Percentiles rank a stretch among this genome's conserved stretches.
Evolutionary conservation across 805 yeast genomes (phyloP).

Genomic region (Lachancea nothofagi): DNA sequence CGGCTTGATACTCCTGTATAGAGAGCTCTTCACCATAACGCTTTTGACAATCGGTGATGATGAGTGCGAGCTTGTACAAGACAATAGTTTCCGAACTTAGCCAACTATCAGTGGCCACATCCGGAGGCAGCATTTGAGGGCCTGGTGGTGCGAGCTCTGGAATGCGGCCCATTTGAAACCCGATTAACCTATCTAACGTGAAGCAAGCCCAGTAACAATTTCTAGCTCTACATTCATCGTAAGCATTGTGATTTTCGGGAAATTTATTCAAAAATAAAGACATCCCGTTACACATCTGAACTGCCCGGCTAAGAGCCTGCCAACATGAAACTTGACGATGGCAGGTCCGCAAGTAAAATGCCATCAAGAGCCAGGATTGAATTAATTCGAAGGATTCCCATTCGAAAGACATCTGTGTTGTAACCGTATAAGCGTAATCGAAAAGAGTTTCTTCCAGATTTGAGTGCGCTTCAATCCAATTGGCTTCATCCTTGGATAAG

Average conservation of each 20-base stretch:
- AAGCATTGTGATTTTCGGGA: constrained; percentile 24
- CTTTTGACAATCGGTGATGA: constrained; percentile 18
- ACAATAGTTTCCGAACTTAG: constrained; percentile 19
- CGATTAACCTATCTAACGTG: constrained; percentile 48
- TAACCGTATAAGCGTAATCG: constrained; percentile 36
- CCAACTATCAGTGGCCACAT: constrained; percentile 16
- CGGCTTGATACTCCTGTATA: constrained; percentile 12
- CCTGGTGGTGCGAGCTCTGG: constrained; percentile 29
- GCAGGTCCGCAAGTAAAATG: constrained; percentile 40
- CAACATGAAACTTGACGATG: constrained; percentile 42
- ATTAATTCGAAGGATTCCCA: constrained; percentile 49
- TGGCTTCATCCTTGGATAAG: constrained; percentile 8
- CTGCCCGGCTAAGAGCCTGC: constrained; percentile 39
- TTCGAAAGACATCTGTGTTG: constrained; percentile 40
- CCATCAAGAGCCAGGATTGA: constrained; percentile 45
- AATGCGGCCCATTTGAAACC: constrained; percentile 47
- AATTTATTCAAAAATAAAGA: constrained; percentile 34
- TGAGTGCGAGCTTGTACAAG: constrained; percentile 19
- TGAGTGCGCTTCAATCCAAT: constrained; percentile 5
- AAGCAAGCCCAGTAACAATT: constrained; percentile 53
- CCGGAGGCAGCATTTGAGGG: constrained; percentile 18
- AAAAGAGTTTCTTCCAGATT: constrained; percentile 40
- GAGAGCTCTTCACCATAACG: constrained; percentile 18
- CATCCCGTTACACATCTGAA: constrained; percentile 42
- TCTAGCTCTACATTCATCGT: constrained; percentile 42